phyloP scores from a whole-genome alignment of 2,329 filamentous ascomycete species.

The Aspergillus pseudoviridinutans region DNA sequence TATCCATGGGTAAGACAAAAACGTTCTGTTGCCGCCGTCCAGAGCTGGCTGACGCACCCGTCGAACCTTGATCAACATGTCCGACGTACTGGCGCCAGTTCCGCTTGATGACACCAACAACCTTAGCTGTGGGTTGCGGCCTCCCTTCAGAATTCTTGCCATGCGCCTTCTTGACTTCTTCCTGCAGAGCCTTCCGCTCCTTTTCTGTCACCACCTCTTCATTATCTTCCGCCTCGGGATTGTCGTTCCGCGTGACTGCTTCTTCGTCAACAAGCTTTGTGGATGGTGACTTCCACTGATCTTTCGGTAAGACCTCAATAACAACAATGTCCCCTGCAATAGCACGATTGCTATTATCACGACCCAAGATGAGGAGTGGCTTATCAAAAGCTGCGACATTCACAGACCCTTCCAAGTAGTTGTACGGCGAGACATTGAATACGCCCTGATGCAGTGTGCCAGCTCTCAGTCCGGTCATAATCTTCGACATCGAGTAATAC shows the following conservation, averaged over 20 bases:
- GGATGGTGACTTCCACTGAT: constrained; percentile 95
- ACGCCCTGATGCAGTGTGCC: constrained; percentile 89
- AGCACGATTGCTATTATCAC: constrained; percentile 93
- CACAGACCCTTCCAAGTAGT: constrained; percentile 92
- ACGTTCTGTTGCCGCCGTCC: constrained; percentile 86
- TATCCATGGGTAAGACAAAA: constrained; percentile 97
- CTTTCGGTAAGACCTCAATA: constrained; percentile 85
- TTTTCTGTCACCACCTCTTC: constrained; percentile 80
- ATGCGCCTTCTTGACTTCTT: constrained; percentile 84
- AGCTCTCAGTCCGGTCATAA: constrained; percentile 89
- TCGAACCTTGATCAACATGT: constrained; percentile 84
- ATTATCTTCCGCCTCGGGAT: constrained; percentile 73
- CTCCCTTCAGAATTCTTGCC: constrained; percentile 70
- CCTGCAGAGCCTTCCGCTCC: constrained; percentile 81
- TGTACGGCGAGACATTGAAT: constrained; percentile 96
- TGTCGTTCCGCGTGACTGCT: constrained; percentile 85
- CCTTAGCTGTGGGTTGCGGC: constrained; percentile 83
- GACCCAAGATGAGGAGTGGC: constrained; percentile 77
- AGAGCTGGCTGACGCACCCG: constrained; percentile 67
- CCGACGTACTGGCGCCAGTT: constrained; percentile 99
- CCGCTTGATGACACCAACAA: constrained; percentile 88
- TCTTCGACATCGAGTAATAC: constrained; percentile 81
- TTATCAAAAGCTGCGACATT: constrained; percentile 88
- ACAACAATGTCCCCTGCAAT: constrained; percentile 91
- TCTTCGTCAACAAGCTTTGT: constrained; percentile 96